Evolutionary conservation across 257 asterid genomes (phyloP).

Genomic region (Petrea volubilis): DNA sequence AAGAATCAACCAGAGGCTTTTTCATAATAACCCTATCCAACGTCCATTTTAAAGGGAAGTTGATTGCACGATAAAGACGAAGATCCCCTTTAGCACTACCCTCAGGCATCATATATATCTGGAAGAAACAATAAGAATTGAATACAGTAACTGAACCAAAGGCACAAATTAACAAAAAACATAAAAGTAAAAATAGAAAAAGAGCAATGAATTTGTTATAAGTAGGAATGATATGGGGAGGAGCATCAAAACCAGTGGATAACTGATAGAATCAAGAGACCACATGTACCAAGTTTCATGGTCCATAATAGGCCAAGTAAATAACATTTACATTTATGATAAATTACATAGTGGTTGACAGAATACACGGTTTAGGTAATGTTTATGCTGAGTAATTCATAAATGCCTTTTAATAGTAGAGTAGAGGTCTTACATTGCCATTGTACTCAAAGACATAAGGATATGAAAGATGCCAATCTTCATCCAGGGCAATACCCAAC

Average conservation of each 20-base stretch:
- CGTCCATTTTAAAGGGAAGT: constrained; percentile 84
- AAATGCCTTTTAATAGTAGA: background rate
- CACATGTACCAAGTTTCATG: background rate
- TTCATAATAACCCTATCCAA: constrained; percentile 61
- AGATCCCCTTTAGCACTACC: constrained; percentile 87
- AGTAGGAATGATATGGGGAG: too few relatives aligned
- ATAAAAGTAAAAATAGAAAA: too few relatives aligned
- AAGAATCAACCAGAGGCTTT: constrained; percentile 79
- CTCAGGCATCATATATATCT: constrained; percentile 99
- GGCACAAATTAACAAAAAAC: too few relatives aligned
- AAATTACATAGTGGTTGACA: background rate
- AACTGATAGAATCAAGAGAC: background rate
- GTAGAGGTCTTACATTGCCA: constrained; percentile 64
- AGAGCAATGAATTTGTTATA: background rate
- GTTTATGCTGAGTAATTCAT: background rate
- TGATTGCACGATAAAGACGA: constrained; percentile 82
- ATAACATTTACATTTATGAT: background rate
- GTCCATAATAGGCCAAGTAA: background rate
- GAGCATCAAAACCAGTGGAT: background rate
- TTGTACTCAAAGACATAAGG: constrained; percentile 86
- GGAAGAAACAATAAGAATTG: constrained; percentile 7
- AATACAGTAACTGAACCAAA: too few relatives aligned
- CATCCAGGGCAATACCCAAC: constrained; percentile 87
- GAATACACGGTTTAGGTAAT: background rate
- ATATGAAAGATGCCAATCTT: constrained; percentile 97